Percentiles rank a stretch among this genome's conserved stretches.
phyloP scores from a whole-genome alignment of 192 early-diverging fungal species.

The Helicostylum pulchrum region DNA sequence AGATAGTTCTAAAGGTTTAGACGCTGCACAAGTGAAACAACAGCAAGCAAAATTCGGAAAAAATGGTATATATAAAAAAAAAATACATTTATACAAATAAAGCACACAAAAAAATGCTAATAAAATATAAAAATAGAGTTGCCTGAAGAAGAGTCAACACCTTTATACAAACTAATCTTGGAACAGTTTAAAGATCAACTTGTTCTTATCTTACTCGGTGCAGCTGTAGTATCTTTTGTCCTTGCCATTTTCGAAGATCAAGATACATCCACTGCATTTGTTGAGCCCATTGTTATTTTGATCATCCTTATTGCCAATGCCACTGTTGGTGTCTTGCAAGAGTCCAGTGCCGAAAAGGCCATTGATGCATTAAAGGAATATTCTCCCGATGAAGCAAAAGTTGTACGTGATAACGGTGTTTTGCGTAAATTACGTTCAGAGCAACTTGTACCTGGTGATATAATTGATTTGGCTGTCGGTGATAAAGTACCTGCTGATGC shows the following conservation, averaged over 20 bases:
- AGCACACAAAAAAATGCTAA: not conserved
- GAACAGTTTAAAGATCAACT: slow-evolving; percentile 99
- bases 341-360: slow-evolving; percentile 94
- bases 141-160: slow-evolving; percentile 85
- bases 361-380: slow-evolving; percentile 97
- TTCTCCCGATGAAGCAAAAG: slow-evolving; percentile 93
- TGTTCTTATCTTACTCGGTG: slow-evolving; percentile 89
- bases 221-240: slow-evolving; percentile 89
- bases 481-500: slow-evolving; percentile 97
- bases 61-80: slow-evolving; percentile 58
- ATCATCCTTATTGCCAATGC: slow-evolving; percentile 98
- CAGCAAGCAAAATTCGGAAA: slow-evolving; percentile 66
- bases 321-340: slow-evolving; percentile 94
- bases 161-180: slow-evolving; percentile 88
- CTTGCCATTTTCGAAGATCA: slow-evolving; percentile 85
- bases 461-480: slow-evolving; percentile 87
- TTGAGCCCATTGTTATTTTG: slow-evolving; percentile 97
- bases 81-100: not conserved
- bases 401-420: slow-evolving; percentile 69
- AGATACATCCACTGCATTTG: slow-evolving; percentile 81
- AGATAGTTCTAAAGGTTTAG: slow-evolving; percentile 62
- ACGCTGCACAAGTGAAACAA: slow-evolving; percentile 56
- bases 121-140: slow-evolving; percentile 60
- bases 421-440: slow-evolving; percentile 64
- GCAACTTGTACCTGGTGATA: slow-evolving; percentile 96